A percentile compares a stretch with the other conserved stretches of the same genome.
These are phyloP conservation scores for Hygrocybe coccinea DNA, from an alignment of 768 basidiomycete species.

Conservation along the genomic window DNA sequence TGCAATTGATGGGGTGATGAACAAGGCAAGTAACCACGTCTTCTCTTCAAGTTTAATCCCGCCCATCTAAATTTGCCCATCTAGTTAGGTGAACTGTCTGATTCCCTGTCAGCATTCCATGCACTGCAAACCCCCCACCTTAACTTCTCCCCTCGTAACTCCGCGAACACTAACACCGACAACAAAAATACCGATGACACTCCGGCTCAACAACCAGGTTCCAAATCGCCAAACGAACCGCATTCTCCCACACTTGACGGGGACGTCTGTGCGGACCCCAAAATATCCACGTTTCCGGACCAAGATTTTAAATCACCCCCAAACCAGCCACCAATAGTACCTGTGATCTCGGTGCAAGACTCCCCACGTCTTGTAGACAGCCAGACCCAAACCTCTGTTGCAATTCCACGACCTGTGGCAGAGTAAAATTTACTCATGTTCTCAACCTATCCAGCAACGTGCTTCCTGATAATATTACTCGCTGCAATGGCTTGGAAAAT, in stretches of 20 bases:
- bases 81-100: slow-evolving; percentile 57
- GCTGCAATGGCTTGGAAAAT: too few relatives aligned
- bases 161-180: slow-evolving; percentile 25
- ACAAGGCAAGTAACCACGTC: slow-evolving; percentile 45
- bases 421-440: not conserved
- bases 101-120: slow-evolving; percentile 47
- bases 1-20: slow-evolving; percentile 68
- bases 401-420: too few relatives aligned
- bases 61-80: slow-evolving; percentile 1
- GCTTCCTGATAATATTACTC: too few relatives aligned
- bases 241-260: not conserved
- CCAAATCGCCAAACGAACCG: not conserved
- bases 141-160: slow-evolving; percentile 29
- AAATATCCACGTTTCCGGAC: too few relatives aligned
- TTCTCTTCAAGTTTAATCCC: not conserved
- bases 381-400: too few relatives aligned
- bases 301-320: too few relatives aligned
- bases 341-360: too few relatives aligned
- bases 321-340: too few relatives aligned
- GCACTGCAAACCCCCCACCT: slow-evolving; percentile 43
- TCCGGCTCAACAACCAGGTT: not conserved
- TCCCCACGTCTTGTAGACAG: too few relatives aligned
- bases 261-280: too few relatives aligned
- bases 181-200: slow-evolving; percentile 4
- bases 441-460: too few relatives aligned